These are phyloP conservation scores for Fusarium newnesense DNA, from an alignment of 2,329 filamentous ascomycete species.

Conservation along the genomic window DNA sequence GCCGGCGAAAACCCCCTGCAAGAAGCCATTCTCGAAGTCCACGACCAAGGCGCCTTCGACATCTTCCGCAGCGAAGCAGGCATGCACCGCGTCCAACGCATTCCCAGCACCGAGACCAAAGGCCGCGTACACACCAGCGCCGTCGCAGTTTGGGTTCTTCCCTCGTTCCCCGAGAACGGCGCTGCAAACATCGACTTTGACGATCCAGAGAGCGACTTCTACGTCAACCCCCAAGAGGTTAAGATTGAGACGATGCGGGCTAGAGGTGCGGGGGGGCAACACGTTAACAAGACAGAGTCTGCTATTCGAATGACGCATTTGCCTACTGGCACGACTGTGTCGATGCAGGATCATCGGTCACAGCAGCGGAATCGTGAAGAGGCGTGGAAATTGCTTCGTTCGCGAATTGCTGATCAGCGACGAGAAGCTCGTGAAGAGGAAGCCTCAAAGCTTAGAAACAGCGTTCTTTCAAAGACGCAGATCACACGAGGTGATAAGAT, in stretches of 20 bases:
- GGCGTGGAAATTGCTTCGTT: slow-evolving; percentile 87
- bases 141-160: slow-evolving; percentile 90
- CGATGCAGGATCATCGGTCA: slow-evolving; percentile 92
- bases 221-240: slow-evolving; percentile 86
- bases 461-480: slow-evolving; percentile 80
- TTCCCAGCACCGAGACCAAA: slow-evolving; percentile 90
- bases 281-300: slow-evolving; percentile 98
- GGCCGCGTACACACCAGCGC: slow-evolving; percentile 94
- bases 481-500: slow-evolving; percentile 95
- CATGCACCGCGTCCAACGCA: slow-evolving; percentile 93
- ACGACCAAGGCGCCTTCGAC: slow-evolving; percentile 81
- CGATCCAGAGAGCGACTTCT: slow-evolving; percentile 91
- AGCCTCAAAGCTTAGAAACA: slow-evolving; percentile 77
- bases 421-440: slow-evolving; percentile 88
- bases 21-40: slow-evolving; percentile 89
- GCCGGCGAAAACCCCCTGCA: slow-evolving; percentile 76
- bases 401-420: slow-evolving; percentile 81
- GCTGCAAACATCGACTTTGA: slow-evolving; percentile 70
- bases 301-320: slow-evolving; percentile 92
- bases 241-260: slow-evolving; percentile 90
- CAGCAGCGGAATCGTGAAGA: slow-evolving; percentile 89
- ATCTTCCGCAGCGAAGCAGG: slow-evolving; percentile 87
- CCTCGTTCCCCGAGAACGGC: slow-evolving; percentile 74
- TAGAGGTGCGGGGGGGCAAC: slow-evolving; percentile 91
- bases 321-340: slow-evolving; percentile 86